These are phyloP conservation scores for Pilasporangium apinafurcum DNA, from an alignment of 352 stramenopile species.

Conservation along the genomic window DNA sequence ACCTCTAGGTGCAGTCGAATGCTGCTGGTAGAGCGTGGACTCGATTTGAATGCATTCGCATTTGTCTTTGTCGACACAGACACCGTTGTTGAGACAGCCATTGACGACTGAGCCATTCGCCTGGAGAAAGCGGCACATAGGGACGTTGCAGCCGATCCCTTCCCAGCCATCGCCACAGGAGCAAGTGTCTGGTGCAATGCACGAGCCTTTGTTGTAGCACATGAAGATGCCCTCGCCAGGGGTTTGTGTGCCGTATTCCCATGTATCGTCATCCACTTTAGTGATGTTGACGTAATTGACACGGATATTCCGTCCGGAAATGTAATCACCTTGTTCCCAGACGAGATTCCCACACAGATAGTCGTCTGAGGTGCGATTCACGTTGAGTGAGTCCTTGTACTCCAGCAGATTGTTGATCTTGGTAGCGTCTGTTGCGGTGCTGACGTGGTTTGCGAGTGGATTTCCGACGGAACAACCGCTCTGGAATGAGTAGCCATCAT, in stretches of 20 bases:
- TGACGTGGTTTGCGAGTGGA: conserved; percentile 40
- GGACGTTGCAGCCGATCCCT: conserved; percentile 93
- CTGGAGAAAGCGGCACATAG: conserved; percentile 86
- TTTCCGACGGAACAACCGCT: conserved; percentile 86
- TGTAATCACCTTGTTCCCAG: conserved; percentile 94
- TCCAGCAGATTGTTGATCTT: conserved; percentile 46
- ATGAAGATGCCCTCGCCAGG: conserved; percentile 92
- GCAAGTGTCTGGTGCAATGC: conserved; percentile 89
- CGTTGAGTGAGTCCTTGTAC: conserved; percentile 54
- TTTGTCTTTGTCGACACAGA: conserved; percentile 90
- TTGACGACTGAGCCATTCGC: conserved; percentile 52
- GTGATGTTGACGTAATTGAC: conserved; percentile 93
- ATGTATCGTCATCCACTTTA: conserved; percentile 60
- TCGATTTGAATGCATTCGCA: conserved; percentile 89
- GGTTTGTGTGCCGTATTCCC: conserved; percentile 45
- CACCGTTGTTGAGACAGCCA: conserved; percentile 89
- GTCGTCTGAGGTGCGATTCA: conserved; percentile 41
- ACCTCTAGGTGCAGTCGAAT: conserved; percentile 64
- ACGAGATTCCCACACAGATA: conserved; percentile 83
- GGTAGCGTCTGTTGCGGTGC: conserved; percentile 17
- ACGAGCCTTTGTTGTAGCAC: conserved; percentile 93
- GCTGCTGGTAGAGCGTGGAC: conserved; percentile 75
- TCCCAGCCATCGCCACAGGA: conserved; percentile 89
- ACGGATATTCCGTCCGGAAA: conserved; percentile 59
- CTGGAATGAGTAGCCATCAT: conserved; percentile 92